A percentile compares a stretch with the other conserved stretches of the same genome.
phyloP scores from a whole-genome alignment of 1,284 basidiomycete species.

The Psilocybe mexicana region DNA sequence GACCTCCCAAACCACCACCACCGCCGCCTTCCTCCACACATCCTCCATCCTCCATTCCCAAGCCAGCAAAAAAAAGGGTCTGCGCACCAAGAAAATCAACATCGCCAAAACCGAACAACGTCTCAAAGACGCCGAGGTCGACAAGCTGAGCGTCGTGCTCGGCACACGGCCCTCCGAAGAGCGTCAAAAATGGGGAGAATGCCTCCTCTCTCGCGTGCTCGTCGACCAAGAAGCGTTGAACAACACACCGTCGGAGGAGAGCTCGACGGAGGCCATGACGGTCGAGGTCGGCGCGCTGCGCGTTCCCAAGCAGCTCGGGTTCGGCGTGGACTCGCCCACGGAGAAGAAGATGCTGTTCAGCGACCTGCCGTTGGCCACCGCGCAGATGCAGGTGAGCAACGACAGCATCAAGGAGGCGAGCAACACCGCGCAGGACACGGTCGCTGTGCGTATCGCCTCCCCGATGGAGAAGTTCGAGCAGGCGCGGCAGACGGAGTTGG shows the following conservation, averaged over 20 bases:
- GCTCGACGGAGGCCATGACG: background rate
- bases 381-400: conserved; percentile 20
- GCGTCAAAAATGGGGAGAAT: conserved; percentile 57
- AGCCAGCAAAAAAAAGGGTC: conserved; percentile 33
- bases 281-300: conserved; percentile 35
- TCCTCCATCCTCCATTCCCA: conserved; percentile 45
- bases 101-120: conserved; percentile 48
- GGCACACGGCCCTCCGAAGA: conserved; percentile 66
- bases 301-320: conserved; percentile 55
- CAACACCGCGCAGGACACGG: conserved; percentile 6
- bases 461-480: background rate
- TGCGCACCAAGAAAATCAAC: conserved; percentile 52
- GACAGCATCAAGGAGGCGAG: conserved; percentile 16
- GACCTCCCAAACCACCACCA: conserved; percentile 28
- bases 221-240: conserved; percentile 56
- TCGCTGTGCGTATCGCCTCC: conserved; percentile 9
- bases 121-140: conserved; percentile 38
- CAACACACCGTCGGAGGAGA: conserved; percentile 26
- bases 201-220: conserved; percentile 63
- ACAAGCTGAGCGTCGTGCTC: conserved; percentile 69
- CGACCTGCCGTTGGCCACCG: conserved; percentile 52
- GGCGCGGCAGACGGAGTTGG: conserved; percentile 43
- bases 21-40: conserved; percentile 50
- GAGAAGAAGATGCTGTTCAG: conserved; percentile 62
- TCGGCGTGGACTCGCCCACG: conserved; percentile 53